phyloP scores from a whole-genome alignment of 805 yeast species.

The Metschnikowia rubicola region DNA sequence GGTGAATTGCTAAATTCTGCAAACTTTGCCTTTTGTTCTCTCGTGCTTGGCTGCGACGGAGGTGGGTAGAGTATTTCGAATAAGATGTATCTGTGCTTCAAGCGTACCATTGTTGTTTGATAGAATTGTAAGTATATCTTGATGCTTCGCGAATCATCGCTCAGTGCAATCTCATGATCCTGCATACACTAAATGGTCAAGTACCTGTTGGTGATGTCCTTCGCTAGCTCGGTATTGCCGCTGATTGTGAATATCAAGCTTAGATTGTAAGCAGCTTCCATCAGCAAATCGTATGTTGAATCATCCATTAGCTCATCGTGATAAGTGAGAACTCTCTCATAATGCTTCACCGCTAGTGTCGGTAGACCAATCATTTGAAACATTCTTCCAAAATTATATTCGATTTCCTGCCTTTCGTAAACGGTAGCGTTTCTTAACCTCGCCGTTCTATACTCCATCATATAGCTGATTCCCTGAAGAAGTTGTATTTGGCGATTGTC shows the following conservation, averaged over 20 bases:
- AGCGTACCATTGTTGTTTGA: slow-evolving; percentile 66
- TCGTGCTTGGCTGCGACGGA: slow-evolving; percentile 9
- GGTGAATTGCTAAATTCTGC: slow-evolving; percentile 26
- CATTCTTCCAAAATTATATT: slow-evolving; percentile 78
- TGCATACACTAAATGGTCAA: slow-evolving; percentile 41
- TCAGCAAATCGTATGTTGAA: slow-evolving; percentile 51
- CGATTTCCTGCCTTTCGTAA: slow-evolving; percentile 68
- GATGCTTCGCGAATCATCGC: neutral
- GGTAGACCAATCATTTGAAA: slow-evolving; percentile 81
- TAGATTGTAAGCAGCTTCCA: slow-evolving; percentile 85
- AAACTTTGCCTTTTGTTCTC: slow-evolving; percentile 18
- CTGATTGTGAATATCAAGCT: slow-evolving; percentile 69
- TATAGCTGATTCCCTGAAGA: slow-evolving; percentile 77
- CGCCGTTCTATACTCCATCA: slow-evolving; percentile 64
- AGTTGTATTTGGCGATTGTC: slow-evolving; percentile 83
- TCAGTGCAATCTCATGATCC: neutral
- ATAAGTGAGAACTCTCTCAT: slow-evolving; percentile 58
- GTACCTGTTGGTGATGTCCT: slow-evolving; percentile 60
- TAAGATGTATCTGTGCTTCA: slow-evolving; percentile 78
- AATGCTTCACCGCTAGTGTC: slow-evolving; percentile 69
- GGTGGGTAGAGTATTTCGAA: slow-evolving; percentile 77
- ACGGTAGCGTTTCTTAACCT: slow-evolving; percentile 39
- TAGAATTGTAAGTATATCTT: neutral
- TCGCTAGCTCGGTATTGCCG: slow-evolving; percentile 68
- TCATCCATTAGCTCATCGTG: slow-evolving; percentile 41